Base-by-base conservation (phyloP, 768 basidiomycete species). In the Pulveroboletus sp. region DNA sequence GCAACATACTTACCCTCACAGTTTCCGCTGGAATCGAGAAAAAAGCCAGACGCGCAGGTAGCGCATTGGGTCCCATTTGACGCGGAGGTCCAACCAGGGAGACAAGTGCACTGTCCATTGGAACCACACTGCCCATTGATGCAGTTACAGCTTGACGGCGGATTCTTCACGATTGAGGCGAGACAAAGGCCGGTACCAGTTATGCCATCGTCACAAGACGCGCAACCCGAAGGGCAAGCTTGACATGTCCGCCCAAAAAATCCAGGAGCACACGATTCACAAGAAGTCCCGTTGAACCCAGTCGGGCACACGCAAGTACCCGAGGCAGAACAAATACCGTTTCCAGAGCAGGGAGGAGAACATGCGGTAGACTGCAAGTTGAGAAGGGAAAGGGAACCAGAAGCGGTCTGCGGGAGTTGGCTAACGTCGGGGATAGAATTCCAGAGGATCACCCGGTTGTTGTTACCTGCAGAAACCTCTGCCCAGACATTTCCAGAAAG, bases 151-250 rank as follows among this genome's bases (percentile, higher is more conserved):
- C 76, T 76, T 31, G 79, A 76, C 3, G 86, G 79, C 3, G 75
- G 70, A 55, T 83, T 80, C 31, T 67, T 61, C 24, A 80, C 70
- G 1, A 68, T 59, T 4, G 78, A 65, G 10, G 69, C 65, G 48
- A 89, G 74, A 63, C 93, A 95, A 36, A 73, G 72, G 0, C 93
- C 93, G 1, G 81, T 76, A 1, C 92, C 92, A 0, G 82, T 76
- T 35, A 88, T 82, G 6, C 92, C 91, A 16, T 89, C 82, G 54
- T 91, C 86, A 62, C 92, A 94, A 3, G 75, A 66, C 0, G 72
- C 59, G 65, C 92, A 94, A 5, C 79, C 81, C 0, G 72, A 65
- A 1, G 89, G 85, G 57, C 90, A 93, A 5, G 82, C 63, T 45
- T 80, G 70, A 61, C 92, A 94, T 0, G 66, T 72, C 1, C 83